Conservation (phyloP, 73 alveolate genomes). For the Tetrahymena malaccensis region DNA sequence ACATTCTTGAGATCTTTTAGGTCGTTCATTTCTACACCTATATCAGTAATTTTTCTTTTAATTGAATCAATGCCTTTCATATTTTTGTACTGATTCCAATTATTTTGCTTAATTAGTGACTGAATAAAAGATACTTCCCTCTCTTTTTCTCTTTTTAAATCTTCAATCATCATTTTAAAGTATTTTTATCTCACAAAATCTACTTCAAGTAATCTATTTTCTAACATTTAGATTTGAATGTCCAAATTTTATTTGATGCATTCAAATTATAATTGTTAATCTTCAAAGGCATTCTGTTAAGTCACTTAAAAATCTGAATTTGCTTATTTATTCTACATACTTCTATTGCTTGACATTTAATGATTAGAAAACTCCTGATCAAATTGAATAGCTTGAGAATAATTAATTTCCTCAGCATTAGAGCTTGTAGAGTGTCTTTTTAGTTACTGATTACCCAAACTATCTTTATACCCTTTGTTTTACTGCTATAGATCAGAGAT, state of each 20-base stretch:
- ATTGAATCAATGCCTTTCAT: background rate
- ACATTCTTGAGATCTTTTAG: background rate
- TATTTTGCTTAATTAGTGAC: background rate
- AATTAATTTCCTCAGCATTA: background rate
- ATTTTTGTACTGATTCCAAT: background rate
- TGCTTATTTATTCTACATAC: too few species aligned
- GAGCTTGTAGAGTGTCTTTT: background rate
- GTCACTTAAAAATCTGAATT: background rate
- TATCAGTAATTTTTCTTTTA: background rate
- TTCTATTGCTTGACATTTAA: too few species aligned
- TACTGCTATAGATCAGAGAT: background rate
- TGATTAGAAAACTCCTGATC: too few species aligned
- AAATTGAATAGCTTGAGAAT: background rate
- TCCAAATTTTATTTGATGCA: background rate
- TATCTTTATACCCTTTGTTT: background rate
- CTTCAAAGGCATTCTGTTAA: background rate
- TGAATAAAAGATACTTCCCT: background rate
- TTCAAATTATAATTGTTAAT: background rate
- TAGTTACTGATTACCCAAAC: too few species aligned
- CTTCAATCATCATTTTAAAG: background rate
- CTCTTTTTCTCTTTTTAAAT: background rate
- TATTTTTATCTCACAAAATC: background rate
- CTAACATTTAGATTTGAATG: background rate
- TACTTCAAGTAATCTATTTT: background rate
- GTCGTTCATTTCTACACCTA: background rate